Evolutionary conservation across 2,329 filamentous ascomycete genomes (phyloP).

Genomic region (Neofusicoccum sp.): DNA sequence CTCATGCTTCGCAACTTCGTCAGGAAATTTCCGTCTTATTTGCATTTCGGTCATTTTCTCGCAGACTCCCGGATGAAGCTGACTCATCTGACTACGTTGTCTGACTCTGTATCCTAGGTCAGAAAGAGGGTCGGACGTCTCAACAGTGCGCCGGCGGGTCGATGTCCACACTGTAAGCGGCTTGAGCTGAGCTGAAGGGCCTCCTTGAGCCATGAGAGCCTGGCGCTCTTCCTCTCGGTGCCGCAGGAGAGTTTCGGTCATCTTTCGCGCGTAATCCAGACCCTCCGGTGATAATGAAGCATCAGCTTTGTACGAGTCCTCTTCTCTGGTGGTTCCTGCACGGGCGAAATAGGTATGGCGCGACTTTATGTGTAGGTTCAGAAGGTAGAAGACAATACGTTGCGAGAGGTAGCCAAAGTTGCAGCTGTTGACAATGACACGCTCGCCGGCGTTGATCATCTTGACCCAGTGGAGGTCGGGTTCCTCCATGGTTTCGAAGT

Average conservation of each 20-base stretch:
- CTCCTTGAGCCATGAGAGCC: conserved; percentile 68
- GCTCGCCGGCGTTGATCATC: conserved; percentile 96
- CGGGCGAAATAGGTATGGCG: conserved; percentile 91
- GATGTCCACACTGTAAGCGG: conserved; percentile 94
- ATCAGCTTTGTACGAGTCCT: conserved; percentile 91
- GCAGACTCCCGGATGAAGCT: conserved; percentile 94
- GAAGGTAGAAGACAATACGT: conserved; percentile 96
- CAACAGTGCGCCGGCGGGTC: conserved; percentile 83
- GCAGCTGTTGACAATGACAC: conserved; percentile 94
- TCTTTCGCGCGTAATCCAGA: conserved; percentile 70
- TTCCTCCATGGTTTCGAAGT: conserved; percentile 97
- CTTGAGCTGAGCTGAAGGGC: conserved; percentile 68
- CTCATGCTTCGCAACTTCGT: conserved; percentile 91
- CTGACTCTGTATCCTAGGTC: conserved; percentile 81
- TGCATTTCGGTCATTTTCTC: conserved; percentile 86
- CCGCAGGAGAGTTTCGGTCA: conserved; percentile 79
- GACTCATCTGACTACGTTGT: conserved; percentile 94
- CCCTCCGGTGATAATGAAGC: conserved; percentile 81
- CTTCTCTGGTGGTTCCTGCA: conserved; percentile 81
- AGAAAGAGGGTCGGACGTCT: conserved; percentile 83
- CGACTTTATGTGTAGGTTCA: conserved; percentile 96
- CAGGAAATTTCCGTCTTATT: conserved; percentile 80
- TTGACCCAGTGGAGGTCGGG: conserved; percentile 95
- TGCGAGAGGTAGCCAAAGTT: conserved; percentile 96
- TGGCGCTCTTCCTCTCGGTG: conserved; percentile 83